Base-by-base conservation (phyloP, 176 grass and related monocot genomes). In the Rhynchospora tenuis region DNA sequence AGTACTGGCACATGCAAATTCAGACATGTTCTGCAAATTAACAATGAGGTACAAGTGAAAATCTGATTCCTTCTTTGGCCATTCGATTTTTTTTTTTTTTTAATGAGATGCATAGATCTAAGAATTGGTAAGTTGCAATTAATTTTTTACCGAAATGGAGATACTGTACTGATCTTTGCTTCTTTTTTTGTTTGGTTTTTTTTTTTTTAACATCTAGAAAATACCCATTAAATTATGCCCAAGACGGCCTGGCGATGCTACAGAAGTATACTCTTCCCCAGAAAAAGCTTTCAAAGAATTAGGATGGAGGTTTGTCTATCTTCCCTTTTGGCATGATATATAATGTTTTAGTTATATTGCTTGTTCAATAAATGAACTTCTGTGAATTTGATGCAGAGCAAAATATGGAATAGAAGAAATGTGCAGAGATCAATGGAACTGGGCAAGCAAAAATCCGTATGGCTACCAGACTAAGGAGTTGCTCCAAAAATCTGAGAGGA, bases 341-440 rank as follows among this genome's bases (percentile, higher is more conserved):
- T 26, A 26, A 12, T 62, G 7, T 65, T 59, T 76, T 45, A 20
- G 10, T 76, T 76, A 76, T 16, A 50, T 19, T 23, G 20, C 44
- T 76, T 12, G 15, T 45, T 52, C 54, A 4, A 38, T 38, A 38
- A 38, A 50, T 28, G 31, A 72, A 72, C 19, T 72, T 76, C 24
- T 76, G 4, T 76, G 15, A 38, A 5, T 76, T 76, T 47, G 26
- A 60, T 88, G 81, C 65, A 88, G 86, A 46, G 71, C 81, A 51
- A 88, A 80, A 26, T 80, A 84, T 72, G 86, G 86, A 42, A 63
- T 88, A 26, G 81, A 88, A 28, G 86, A 88, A 43, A 88, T 88
- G 86, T 88, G 86, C 64, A 78, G 81, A 46, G 86, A 88, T 70
- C 81, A 88, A 17, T 88, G 86, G 86, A 88, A 88, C 11, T 88